phyloP scores from a whole-genome alignment of 2,329 filamentous ascomycete genomes.

The Immersiporthe knoxdaviesiana region DNA sequence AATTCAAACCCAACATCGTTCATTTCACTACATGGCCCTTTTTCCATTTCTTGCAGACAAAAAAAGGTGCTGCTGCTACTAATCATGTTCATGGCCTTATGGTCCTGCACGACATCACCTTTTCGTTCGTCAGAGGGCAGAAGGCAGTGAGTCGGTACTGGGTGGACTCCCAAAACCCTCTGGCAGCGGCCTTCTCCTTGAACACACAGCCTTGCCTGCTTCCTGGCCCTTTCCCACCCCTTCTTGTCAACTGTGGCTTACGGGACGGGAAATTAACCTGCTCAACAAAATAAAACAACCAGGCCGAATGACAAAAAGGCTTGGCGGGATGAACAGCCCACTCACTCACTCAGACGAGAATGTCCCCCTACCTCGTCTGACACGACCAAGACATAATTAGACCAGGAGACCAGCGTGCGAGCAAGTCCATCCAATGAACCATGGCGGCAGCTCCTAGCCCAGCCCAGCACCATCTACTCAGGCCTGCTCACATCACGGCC shows the following conservation, averaged over 20 bases:
- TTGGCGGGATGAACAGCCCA: background rate
- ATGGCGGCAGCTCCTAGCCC: too few species aligned
- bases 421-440: too few species aligned
- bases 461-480: too few species aligned
- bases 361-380: background rate
- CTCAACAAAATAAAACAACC: background rate
- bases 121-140: too few species aligned
- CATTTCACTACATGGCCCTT: slow-evolving; percentile 7
- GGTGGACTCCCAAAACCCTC: background rate
- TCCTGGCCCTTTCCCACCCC: background rate
- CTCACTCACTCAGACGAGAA: background rate
- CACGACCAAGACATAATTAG: too few species aligned
- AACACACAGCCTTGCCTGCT: background rate
- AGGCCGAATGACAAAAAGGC: background rate
- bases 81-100: slow-evolving; percentile 45
- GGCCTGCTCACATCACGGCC: too few species aligned
- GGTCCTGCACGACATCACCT: too few species aligned
- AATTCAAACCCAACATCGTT: slow-evolving; percentile 19
- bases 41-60: background rate
- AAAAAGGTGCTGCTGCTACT: slow-evolving; percentile 5
- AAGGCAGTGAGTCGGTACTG: too few species aligned
- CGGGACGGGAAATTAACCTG: background rate
- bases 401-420: too few species aligned
- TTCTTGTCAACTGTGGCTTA: background rate
- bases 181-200: background rate